phyloP scores from a whole-genome alignment of 1,284 basidiomycete species.

The Cryptococcus floricola region DNA sequence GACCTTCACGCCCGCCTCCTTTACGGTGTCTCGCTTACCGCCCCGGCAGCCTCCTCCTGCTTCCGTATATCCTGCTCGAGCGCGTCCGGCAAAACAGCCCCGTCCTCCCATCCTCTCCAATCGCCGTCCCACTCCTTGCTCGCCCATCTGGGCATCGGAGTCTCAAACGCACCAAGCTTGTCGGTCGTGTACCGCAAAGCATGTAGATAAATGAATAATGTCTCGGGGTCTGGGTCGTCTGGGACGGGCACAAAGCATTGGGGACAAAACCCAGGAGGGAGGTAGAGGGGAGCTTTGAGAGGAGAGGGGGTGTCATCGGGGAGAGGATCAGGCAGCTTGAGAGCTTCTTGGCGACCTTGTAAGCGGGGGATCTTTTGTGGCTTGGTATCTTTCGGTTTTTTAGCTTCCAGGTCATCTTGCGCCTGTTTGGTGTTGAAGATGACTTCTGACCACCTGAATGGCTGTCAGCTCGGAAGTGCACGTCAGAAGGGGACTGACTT shows the following conservation, averaged over 20 bases:
- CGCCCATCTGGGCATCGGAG: conserved; percentile 49
- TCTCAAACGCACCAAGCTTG: conserved; percentile 44
- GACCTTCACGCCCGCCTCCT: not conserved
- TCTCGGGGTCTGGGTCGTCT: conserved; percentile 84
- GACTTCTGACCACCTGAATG: conserved; percentile 42
- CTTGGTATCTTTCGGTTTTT: not conserved
- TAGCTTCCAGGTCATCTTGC: conserved; percentile 26
- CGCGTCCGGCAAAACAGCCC: conserved; percentile 5
- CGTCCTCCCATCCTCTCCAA: conserved; percentile 47
- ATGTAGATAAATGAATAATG: conserved; percentile 89
- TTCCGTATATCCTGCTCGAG: conserved; percentile 2
- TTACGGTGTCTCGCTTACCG: too few species aligned
- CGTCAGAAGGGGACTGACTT: conserved; percentile 28
- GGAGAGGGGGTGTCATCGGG: conserved; percentile 21
- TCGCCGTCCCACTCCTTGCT: conserved; percentile 48
- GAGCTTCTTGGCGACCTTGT: conserved; percentile 1
- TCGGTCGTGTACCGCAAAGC: conserved; percentile 71
- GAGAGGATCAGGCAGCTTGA: conserved; percentile 18
- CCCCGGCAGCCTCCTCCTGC: not conserved
- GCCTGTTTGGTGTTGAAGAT: conserved; percentile 36
- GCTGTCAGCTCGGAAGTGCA: not conserved
- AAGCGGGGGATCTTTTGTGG: conserved; percentile 1
- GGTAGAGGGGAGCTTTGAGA: conserved; percentile 49
- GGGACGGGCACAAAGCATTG: conserved; percentile 86
- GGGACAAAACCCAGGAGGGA: conserved; percentile 57